These are phyloP conservation scores for Babesia ovis DNA, from an alignment of 169 alveolate genomes.

Conservation along the genomic window DNA sequence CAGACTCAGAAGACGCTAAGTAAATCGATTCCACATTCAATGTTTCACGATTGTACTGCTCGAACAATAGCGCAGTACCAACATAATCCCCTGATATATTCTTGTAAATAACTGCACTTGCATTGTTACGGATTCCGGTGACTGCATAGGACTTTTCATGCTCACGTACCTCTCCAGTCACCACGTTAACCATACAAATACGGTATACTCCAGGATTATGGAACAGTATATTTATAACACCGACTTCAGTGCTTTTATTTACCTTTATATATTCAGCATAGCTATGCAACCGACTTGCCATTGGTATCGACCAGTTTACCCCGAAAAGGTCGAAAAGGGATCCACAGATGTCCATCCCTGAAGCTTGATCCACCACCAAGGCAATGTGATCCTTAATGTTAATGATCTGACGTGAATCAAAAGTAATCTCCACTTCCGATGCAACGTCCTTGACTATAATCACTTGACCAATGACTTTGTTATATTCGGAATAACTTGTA, in stretches of 20 bases:
- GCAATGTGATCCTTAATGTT: not conserved
- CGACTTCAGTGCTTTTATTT: not conserved
- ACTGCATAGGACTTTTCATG: not conserved
- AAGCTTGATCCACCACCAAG: not conserved
- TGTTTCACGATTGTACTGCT: not conserved
- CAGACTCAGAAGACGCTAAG: slow-evolving; percentile 11
- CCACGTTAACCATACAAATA: slow-evolving; percentile 11
- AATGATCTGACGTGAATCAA: not conserved
- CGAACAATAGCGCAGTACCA: slow-evolving; percentile 22
- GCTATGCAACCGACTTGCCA: slow-evolving; percentile 11
- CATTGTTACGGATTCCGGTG: slow-evolving; percentile 32
- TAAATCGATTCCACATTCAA: slow-evolving; percentile 9
- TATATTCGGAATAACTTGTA: slow-evolving; percentile 1
- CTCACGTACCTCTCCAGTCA: slow-evolving; percentile 4
- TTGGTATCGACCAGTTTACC: slow-evolving; percentile 12
- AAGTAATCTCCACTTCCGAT: not conserved
- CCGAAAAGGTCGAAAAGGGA: slow-evolving; percentile 19
- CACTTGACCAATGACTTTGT: slow-evolving; percentile 29
- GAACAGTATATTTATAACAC: not conserved
- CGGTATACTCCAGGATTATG: slow-evolving; percentile 18
- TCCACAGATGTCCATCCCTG: not conserved
- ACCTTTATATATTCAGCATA: not conserved
- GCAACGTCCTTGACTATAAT: not conserved
- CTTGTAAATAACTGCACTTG: slow-evolving; percentile 15
- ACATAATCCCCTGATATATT: slow-evolving; percentile 2